Evolutionary conservation across 768 basidiomycete genomes (phyloP), one percentile per base, ranked within the genome.

Genomic region (Russula griseocarnosa): DNA sequence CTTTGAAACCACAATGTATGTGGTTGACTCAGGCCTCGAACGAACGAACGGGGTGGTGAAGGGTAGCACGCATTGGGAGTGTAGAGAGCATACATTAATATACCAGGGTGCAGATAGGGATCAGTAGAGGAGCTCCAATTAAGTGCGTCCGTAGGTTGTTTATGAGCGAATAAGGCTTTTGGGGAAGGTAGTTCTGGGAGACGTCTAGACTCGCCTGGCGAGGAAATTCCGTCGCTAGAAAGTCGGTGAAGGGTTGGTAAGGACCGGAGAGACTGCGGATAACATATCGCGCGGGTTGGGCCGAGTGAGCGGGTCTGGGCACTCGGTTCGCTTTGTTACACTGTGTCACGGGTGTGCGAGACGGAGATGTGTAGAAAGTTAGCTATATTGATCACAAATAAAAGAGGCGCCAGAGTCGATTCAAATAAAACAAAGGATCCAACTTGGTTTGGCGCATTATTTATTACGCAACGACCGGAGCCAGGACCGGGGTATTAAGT

Each of bases 151-250:
- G 44, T 47, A 26, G 24, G 28, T 16, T 13, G 9, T 44, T 32
- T 16, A 46, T 10, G 49, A 46, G 49, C 38, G 40, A 52, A 58
- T 22, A 6, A 1, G 32, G 20, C 44, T 10, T 32, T 36, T 28
- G n/a, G 13, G 20, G 16, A 47, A 47, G 20, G 40, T 7, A 52
- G 60, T 32, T 54, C 40, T 16, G 40, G 1, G 51, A 32, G 22
- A 53, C 22, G 11, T 32, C 42, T 24, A 50, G 63, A 40, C 34
- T 2, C 11, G 38, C 42, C 62, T 26, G 34, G 28, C 62, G 57
- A 54, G 62, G 51, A 58, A 53, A 20, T 18, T 20, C 44, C 38
- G 38, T 55, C 58, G 63, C 63, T 54, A 60, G 24, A 60, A 64
- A 50, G 63, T 64, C 63, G 63, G 58, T 14, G n/a, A 28, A 64